Percentiles rank a stretch among this genome's conserved stretches.
Conservation (phyloP, 2,329 filamentous ascomycete species). For the Botrytis cinerea region DNA sequence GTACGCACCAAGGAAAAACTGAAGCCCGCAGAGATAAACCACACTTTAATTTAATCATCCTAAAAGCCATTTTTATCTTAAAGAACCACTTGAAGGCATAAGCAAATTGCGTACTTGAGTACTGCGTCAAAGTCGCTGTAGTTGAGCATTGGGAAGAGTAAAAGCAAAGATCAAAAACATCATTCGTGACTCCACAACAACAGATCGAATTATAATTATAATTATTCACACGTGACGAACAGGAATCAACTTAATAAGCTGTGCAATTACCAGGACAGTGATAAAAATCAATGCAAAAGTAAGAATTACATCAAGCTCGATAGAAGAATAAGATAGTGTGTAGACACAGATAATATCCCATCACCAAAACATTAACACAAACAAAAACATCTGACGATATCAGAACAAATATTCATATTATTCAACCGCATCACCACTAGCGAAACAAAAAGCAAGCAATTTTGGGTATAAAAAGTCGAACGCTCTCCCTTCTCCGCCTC, state of each 20-base stretch:
- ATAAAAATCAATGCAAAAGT: background rate
- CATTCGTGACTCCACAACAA: background rate
- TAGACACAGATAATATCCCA: too few relatives aligned
- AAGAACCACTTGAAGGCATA: too few relatives aligned
- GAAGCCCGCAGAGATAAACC: too few relatives aligned
- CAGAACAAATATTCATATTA: background rate
- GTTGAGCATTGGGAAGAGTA: too few relatives aligned
- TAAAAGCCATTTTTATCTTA: too few relatives aligned
- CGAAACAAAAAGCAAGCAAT: background rate
- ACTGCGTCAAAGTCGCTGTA: too few relatives aligned
- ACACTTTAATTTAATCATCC: too few relatives aligned
- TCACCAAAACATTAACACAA: background rate
- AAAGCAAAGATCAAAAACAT: background rate
- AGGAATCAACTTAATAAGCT: background rate
- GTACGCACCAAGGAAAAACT: too few relatives aligned
- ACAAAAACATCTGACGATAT: background rate
- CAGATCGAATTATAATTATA: accelerated
- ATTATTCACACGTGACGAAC: background rate
- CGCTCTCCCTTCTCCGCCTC: background rate
- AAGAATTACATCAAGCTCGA: background rate
- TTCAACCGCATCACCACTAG: background rate
- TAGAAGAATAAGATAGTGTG: too few relatives aligned
- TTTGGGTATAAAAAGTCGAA: slow-evolving; percentile 7
- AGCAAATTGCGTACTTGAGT: too few relatives aligned
- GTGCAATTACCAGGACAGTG: accelerated